phyloP scores from a whole-genome alignment of 2,329 filamentous ascomycete genomes.

The Aspergillus sp. region DNA sequence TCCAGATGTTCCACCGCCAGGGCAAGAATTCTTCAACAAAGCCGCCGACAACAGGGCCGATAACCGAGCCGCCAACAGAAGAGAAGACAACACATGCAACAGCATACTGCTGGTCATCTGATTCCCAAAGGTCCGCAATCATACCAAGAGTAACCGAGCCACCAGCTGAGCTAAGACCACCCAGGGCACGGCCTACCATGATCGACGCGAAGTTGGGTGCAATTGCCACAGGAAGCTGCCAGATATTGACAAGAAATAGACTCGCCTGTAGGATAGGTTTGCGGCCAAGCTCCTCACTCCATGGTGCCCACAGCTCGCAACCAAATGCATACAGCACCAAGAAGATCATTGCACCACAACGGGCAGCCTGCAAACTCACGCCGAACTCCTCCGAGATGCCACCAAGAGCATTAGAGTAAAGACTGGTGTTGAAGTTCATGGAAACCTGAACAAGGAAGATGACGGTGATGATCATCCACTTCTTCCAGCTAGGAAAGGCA shows the following conservation, averaged over 20 bases:
- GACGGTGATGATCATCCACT: conserved; percentile 71
- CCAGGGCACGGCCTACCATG: conserved; percentile 68
- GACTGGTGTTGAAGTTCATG: conserved; percentile 76
- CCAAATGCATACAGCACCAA: conserved; percentile 79
- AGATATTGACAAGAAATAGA: conserved; percentile 75
- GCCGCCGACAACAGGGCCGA: conserved; percentile 76
- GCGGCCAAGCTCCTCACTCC: conserved; percentile 79
- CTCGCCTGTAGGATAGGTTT: conserved; percentile 73
- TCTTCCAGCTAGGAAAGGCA: conserved; percentile 60
- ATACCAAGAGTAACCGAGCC: conserved; percentile 73
- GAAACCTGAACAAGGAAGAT: conserved; percentile 73
- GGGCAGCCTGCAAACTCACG: conserved; percentile 67
- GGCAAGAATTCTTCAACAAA: conserved; percentile 66
- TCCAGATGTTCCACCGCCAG: conserved; percentile 82
- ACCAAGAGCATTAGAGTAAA: conserved; percentile 68
- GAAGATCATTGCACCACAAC: conserved; percentile 75
- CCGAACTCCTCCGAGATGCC: conserved; percentile 67
- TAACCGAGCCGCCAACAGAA: conserved; percentile 72
- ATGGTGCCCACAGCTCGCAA: conserved; percentile 85
- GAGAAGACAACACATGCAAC: conserved; percentile 77
- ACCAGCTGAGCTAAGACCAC: conserved; percentile 69
- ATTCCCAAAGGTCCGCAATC: conserved; percentile 73
- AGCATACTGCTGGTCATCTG: conserved; percentile 71
- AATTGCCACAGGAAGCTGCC: conserved; percentile 69
- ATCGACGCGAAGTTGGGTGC: conserved; percentile 71